A percentile compares a stretch with the other conserved stretches of the same genome.
Evolutionary conservation across 495 filamentous ascomycete species (phyloP).

Genomic region (Hypoxylon rickii): DNA sequence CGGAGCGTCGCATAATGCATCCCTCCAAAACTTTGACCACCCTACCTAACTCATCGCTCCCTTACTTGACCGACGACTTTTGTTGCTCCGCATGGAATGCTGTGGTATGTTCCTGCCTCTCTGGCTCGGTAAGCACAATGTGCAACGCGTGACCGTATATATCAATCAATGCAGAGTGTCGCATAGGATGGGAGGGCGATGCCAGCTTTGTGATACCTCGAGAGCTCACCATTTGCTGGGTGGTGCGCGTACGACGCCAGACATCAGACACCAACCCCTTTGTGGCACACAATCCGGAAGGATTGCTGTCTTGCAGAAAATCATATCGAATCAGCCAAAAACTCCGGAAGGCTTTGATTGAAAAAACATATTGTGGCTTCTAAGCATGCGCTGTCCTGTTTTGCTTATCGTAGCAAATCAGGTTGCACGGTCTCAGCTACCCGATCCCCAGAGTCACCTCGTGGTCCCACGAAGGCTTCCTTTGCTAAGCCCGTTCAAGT

Average conservation of each 20-base stretch:
- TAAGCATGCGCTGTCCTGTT: background rate
- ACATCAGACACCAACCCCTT: no score
- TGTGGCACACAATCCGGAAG: slow-evolving; percentile 6
- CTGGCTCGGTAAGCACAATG: no score
- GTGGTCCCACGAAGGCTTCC: background rate
- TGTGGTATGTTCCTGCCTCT: no score
- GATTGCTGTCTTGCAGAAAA: background rate
- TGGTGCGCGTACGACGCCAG: slow-evolving; percentile 12
- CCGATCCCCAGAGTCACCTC: background rate
- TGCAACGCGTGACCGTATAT: no score
- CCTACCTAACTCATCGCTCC: background rate
- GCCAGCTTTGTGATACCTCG: no score
- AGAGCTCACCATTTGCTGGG: no score
- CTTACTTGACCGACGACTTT: no score
- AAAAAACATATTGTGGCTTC: slow-evolving; percentile 3
- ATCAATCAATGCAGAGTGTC: no score
- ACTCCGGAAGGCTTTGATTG: background rate
- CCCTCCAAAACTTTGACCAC: background rate
- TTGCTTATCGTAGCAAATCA: slow-evolving; percentile 6
- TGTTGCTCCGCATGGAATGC: no score
- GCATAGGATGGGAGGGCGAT: no score
- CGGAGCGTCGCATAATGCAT: slow-evolving; percentile 2
- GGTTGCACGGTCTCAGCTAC: background rate
- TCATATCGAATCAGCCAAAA: background rate
- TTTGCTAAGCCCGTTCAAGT: background rate